Percentiles rank a stretch among this genome's conserved stretches.
phyloP scores from a whole-genome alignment of 2,329 filamentous ascomycete genomes.

The Orbilia brochopaga region DNA sequence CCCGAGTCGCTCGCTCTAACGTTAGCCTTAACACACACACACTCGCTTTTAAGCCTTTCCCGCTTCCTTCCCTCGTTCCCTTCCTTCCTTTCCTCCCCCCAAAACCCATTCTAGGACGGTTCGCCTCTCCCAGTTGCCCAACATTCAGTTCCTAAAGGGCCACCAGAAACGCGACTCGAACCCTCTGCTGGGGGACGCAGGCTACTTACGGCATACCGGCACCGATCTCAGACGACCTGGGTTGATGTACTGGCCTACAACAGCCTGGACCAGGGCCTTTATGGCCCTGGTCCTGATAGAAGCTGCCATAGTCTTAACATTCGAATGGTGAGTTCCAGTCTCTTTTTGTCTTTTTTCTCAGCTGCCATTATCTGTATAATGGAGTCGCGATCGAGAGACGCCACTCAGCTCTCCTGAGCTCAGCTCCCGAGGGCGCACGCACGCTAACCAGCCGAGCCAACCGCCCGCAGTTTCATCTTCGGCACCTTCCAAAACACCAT shows the following conservation, averaged over 20 bases:
- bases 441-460: neutral
- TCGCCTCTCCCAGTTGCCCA: constrained; percentile 34
- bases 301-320: constrained; percentile 76
- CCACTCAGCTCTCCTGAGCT: neutral
- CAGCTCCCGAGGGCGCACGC: neutral
- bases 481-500: constrained; percentile 77
- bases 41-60: constrained; percentile 25
- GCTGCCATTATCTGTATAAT: constrained; percentile 51
- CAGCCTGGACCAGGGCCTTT: constrained; percentile 87
- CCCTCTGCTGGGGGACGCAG: constrained; percentile 57
- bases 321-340: constrained; percentile 88
- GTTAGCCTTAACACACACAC: neutral
- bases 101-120: constrained; percentile 54
- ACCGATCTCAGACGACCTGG: constrained; percentile 55
- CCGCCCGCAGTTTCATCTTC: constrained; percentile 77
- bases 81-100: constrained; percentile 22
- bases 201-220: constrained; percentile 57
- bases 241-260: constrained; percentile 78
- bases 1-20: constrained; percentile 14
- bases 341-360: too few relatives aligned
- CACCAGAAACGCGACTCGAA: constrained; percentile 56
- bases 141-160: constrained; percentile 52
- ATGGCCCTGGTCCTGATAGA: constrained; percentile 75
- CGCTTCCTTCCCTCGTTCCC: constrained; percentile 18
- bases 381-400: too few relatives aligned